Conservation (phyloP, 139 green algal species). For the Picochlorum sp. region DNA sequence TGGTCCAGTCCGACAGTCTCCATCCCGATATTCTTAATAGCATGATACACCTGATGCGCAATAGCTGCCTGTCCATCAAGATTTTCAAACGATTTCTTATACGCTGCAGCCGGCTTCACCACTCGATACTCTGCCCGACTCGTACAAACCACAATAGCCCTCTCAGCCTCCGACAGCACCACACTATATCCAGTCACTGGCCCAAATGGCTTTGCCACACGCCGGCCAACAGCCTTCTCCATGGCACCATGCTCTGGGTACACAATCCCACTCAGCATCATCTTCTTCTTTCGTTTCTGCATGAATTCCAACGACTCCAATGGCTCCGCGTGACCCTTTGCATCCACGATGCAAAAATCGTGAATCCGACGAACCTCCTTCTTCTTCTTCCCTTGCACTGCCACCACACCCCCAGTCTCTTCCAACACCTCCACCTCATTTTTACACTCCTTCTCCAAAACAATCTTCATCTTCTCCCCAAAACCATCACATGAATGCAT, state of each 20-base stretch:
- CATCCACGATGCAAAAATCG: conserved; percentile 20
- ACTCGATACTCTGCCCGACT: conserved; percentile 8
- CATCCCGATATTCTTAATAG: conserved; percentile 32
- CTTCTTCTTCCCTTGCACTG: background rate
- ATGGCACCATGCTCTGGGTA: conserved; percentile 21
- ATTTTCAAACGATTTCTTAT: conserved; percentile 41
- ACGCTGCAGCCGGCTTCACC: conserved; percentile 7
- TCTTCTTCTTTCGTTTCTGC: background rate
- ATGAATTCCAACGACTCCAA: conserved; percentile 18
- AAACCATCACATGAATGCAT: conserved; percentile 14
- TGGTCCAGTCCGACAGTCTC: conserved; percentile 43
- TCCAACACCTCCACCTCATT: background rate
- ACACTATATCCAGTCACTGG: conserved; percentile 19
- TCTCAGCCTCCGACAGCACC: conserved; percentile 11
- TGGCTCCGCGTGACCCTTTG: conserved; percentile 13
- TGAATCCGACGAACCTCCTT: conserved; percentile 10
- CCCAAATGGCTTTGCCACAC: conserved; percentile 10
- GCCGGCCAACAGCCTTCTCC: conserved; percentile 18
- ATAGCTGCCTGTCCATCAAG: conserved; percentile 50
- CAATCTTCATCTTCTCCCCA: conserved; percentile 6
- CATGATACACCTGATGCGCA: conserved; percentile 22
- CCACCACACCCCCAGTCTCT: background rate
- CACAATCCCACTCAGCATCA: conserved; percentile 25
- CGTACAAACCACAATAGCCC: conserved; percentile 18
- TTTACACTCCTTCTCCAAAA: background rate